These are phyloP conservation scores for Blepharisma undulans DNA, from an alignment of 169 alveolate species.

Conservation along the genomic window DNA sequence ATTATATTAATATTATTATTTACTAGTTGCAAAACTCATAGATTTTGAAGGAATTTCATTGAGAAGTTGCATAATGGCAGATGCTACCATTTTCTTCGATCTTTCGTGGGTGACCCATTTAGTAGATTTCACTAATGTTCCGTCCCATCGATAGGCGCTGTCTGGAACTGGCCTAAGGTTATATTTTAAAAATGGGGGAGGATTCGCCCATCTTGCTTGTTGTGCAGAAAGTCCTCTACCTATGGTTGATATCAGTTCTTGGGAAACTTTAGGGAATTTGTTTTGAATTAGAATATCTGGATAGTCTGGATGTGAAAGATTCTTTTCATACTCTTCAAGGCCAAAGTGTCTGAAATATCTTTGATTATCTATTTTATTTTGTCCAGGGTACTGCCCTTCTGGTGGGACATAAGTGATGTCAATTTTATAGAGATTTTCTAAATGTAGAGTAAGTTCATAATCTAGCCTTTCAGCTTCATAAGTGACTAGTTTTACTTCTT, in stretches of 20 bases:
- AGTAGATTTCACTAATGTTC: not conserved
- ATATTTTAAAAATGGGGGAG: not conserved
- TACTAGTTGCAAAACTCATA: not conserved
- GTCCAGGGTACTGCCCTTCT: not conserved
- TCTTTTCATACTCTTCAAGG: not conserved
- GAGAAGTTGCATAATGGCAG: not conserved
- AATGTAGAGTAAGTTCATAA: not conserved
- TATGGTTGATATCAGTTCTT: not conserved
- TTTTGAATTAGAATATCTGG: not conserved
- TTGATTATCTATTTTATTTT: not conserved
- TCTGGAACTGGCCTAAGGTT: constrained; percentile 31
- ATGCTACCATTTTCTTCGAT: not conserved
- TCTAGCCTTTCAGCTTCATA: not conserved
- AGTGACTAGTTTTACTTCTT: not conserved
- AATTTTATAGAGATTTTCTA: not conserved
- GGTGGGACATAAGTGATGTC: not conserved
- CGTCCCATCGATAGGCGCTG: not conserved
- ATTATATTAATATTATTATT: no score
- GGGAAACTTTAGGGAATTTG: not conserved
- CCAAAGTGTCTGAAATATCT: constrained; percentile 8
- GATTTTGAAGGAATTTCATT: not conserved
- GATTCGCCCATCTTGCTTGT: constrained; percentile 21
- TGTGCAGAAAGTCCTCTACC: not conserved
- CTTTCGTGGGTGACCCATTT: constrained; percentile 38
- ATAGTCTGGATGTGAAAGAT: not conserved